Percentiles rank a stretch among this genome's conserved stretches.
phyloP scores from a whole-genome alignment of 2,329 filamentous ascomycete genomes.

The Colletotrichum gloeosporioides region DNA sequence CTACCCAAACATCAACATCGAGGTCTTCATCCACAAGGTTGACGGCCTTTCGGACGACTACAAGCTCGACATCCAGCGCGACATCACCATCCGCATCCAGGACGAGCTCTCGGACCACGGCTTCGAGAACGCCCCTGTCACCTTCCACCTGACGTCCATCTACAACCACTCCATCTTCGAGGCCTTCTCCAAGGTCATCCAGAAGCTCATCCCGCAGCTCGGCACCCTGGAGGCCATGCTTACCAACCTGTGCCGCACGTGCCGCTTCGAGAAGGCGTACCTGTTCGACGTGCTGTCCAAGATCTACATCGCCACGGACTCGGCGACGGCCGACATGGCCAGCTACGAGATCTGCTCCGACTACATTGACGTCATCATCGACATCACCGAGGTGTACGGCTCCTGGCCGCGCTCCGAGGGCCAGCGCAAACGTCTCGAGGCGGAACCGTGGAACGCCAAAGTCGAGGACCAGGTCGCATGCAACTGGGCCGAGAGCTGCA shows the following conservation, averaged over 20 bases:
- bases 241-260: constrained; percentile 91
- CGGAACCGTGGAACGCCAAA: constrained; percentile 63
- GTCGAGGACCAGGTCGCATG: constrained; percentile 72
- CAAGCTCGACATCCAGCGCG: constrained; percentile 92
- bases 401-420: constrained; percentile 66
- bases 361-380: constrained; percentile 98
- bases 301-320: constrained; percentile 98
- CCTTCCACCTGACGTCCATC: constrained; percentile 95
- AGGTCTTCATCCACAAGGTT: constrained; percentile 99
- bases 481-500: constrained; percentile 69
- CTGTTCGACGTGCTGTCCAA: constrained; percentile 97
- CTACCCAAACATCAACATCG: constrained; percentile 94
- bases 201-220: constrained; percentile 93
- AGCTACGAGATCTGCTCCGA: constrained; percentile 99
- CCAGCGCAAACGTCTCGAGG: constrained; percentile 62
- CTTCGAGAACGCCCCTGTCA: constrained; percentile 91
- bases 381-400: constrained; percentile 94
- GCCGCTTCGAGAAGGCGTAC: constrained; percentile 96
- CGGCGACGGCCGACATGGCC: constrained; percentile 88
- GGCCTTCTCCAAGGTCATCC: constrained; percentile 97
- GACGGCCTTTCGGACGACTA: constrained; percentile 98
- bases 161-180: constrained; percentile 99
- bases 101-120: constrained; percentile 94
- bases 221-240: constrained; percentile 92
- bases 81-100: constrained; percentile 95